phyloP scores from a whole-genome alignment of 1,284 basidiomycete species.

The Neonothopanus nambi region DNA sequence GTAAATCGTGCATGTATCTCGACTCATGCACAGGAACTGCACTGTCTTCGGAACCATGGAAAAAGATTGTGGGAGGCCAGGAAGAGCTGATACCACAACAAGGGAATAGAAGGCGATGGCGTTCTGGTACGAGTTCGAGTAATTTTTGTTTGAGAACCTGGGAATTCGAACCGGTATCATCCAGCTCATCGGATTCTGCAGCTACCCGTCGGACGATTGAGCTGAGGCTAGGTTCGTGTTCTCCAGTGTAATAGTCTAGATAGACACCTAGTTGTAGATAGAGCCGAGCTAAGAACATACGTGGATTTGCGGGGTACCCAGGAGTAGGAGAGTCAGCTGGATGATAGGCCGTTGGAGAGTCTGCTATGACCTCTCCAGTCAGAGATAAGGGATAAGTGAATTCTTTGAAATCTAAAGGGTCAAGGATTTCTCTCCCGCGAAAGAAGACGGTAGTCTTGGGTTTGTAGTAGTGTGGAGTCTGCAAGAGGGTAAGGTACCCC shows the following conservation, averaged over 20 bases:
- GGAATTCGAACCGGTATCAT: not conserved
- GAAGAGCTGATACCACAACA: constrained; percentile 4
- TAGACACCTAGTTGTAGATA: constrained; percentile 16
- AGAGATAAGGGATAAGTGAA: constrained; percentile 6
- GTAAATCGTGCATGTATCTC: constrained; percentile 35
- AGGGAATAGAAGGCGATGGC: constrained; percentile 12
- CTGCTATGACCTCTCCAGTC: not conserved
- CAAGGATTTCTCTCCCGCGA: constrained; percentile 9
- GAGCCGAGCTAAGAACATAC: constrained; percentile 11
- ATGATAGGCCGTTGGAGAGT: constrained; percentile 10
- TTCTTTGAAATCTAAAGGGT: constrained; percentile 1
- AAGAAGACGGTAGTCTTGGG: constrained; percentile 10
- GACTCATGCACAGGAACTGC: constrained; percentile 54
- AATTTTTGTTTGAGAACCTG: not conserved
- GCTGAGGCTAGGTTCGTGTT: constrained; percentile 15
- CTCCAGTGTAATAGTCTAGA: constrained; percentile 17
- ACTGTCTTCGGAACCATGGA: constrained; percentile 57
- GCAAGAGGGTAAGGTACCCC: not conserved
- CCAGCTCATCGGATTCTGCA: too few species aligned
- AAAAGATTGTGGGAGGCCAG: constrained; percentile 57
- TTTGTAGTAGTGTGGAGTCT: constrained; percentile 4
- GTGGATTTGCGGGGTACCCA: constrained; percentile 15
- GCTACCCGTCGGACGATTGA: not conserved
- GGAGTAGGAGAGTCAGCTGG: constrained; percentile 8
- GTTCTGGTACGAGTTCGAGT: not conserved